Base-by-base conservation (phyloP, 306 rosid genomes). In the Spatholobus suberectus region DNA sequence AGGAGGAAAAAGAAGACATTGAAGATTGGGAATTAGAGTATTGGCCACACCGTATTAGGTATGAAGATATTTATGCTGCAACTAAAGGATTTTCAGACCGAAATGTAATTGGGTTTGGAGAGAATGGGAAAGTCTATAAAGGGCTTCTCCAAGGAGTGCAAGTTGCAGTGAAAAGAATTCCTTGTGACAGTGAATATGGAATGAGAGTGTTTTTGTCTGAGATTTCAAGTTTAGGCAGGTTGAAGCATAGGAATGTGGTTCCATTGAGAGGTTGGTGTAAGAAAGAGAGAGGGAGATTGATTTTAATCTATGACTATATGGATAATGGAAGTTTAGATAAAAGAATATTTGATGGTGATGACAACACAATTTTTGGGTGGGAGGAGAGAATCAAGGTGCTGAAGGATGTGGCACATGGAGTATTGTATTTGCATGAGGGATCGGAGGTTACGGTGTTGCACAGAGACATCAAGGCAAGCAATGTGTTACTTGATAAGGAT, bases 191-290 rank as follows among this genome's bases (percentile, higher is more conserved):
- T 68, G 88, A 86, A 46, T 66, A 83, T 54, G 86, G 91, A 14
- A 72, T 87, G 91, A 83, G 87, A 58, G 89, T 84, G 77, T 92
- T 92, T 66, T 52, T 92, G 49, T 88, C 92, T 13, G 91, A 92
- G 87, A 76, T 92, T 73, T 89, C 89, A 17, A 90, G 92, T 69
- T 32, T 92, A 27, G 91, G 97, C 51, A 90, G 94, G 76, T 58
- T 92, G 73, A 86, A 86, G 81, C 94, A 92, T 35, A 86, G 90
- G 82, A 90, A 92, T 77, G 86, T 89, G 67, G 93, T 90, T 7
- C 83, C 89, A 32, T 54, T 90, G 57, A 85, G 81, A 80, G 97
- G 94, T 8, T 92, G 97, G 97, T 92, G 93, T 44, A 92, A 89
- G 74, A 90, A 80, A 72, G 91, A 87, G 75, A 86, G 8, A 27